Evolutionary conservation across 352 stramenopile genomes (phyloP), one percentile per base, ranked within the genome.

Genomic region (Phytophthora hibernalis): DNA sequence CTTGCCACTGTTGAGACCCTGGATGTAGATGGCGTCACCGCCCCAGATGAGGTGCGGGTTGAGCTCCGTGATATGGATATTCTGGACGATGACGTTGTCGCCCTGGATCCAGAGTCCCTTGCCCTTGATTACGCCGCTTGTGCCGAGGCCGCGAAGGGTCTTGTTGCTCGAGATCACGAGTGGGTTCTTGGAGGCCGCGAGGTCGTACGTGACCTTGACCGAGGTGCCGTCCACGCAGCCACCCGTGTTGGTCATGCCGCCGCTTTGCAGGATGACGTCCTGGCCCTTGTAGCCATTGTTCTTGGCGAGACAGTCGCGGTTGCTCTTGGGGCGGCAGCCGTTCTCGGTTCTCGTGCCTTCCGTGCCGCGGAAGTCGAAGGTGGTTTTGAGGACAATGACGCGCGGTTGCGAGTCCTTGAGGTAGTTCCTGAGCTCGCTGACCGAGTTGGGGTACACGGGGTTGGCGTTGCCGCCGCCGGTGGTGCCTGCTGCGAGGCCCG

Each of bases 201-300:
- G 33, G 42, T 76, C 68, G 52, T 76, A 76, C 38, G 44, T 58
- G 61, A 71, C 12, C 13, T 57, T 68, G 22, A 85, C 72, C 16
- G 43, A 44, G 8, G 49, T 66, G 31, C 75, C 79, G 9, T 87
- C 51, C 5, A 66, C 61, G 43, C 77, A 87, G 11, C 80, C 80
- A 10, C 81, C 76, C 2, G 77, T 87, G 68, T 80, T 86, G 55
- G 65, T 51, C 68, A 84, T 85, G 47, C 70, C 74, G 21, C 77
- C 77, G n/a, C 60, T 74, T 58, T 83, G 72, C 21, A 89, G 63
- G 53, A 89, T 89, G 43, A 83, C 73, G 13, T 89, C 73, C 44
- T 89, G 80, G 37, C 74, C 69, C 63, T 82, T 73, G 70, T 75
- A 67, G 52, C 74, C 76, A 51, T 89, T 83, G 58, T 84, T 85